Evolutionary conservation across 176 grass and related monocot genomes (phyloP), one percentile per base, ranked within the genome.

Genomic region (Olyra latifolia): DNA sequence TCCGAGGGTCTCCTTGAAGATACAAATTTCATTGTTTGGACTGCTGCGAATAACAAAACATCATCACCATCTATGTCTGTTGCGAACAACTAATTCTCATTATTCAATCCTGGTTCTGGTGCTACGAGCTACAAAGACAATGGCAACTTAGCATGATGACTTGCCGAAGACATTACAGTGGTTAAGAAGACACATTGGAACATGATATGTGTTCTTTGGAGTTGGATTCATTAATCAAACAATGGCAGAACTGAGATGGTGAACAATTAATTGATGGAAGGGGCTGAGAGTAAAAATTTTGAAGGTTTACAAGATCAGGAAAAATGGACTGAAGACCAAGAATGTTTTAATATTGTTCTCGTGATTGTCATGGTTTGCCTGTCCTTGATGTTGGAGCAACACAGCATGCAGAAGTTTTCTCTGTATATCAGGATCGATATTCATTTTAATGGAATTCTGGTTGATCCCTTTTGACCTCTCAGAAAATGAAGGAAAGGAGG

Each of bases 11-110:
- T 89, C 11, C 83, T 89, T 28, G 77, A 75, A 61, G 89, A 65
- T 38, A 80, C 90, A 20, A 62, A 81, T 32, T 87, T 91, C 27
- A 39, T 66, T 64, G 30, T 87, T 27, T 87, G 83, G 76, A 20
- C 47, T 66, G 56, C 40, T 10, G 78, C 45, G 3, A 14, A 12
- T 30, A 66, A 64, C 27, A 83, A 44, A 14, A 40, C 32, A 20
- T 28, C 66, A 8, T 40, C 82, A 55, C 3, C 53, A 23, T 49
- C 60, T 25, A 1, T 69, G 5, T 27, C 2, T 48, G 28, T 40
- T 72, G 25, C 50, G 32, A 74, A 39, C 27, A 74, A 4, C 5
- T n/a, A 24, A 4, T 38, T 6, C 27, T 3, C 12, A 5, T 30
- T 61, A 6, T 49, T 47, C 45, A 71, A 42, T 44, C 39, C 20